Percentiles rank a stretch among this genome's conserved stretches.
phyloP scores from a whole-genome alignment of 139 green algal species.

The Eudorina sp. region DNA sequence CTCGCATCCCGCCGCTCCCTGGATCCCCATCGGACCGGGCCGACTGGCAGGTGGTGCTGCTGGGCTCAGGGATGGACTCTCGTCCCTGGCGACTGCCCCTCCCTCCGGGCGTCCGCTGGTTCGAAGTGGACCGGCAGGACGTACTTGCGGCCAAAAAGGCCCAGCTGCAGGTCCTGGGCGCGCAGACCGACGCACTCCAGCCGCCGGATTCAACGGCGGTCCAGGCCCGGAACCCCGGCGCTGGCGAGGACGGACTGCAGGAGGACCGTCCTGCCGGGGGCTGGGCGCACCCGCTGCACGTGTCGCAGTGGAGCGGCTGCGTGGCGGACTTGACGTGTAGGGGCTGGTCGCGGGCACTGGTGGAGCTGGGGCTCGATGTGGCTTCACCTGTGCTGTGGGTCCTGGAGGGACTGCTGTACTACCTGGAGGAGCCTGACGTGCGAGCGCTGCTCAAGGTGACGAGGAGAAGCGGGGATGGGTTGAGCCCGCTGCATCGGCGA shows the following conservation, averaged over 20 bases:
- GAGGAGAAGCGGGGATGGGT: too few relatives aligned
- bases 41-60: constrained; percentile 66
- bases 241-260: neutral
- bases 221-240: neutral
- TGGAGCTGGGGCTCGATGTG: constrained; percentile 43
- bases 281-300: neutral
- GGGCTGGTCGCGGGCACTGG: constrained; percentile 8
- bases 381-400: constrained; percentile 61
- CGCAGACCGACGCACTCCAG: neutral
- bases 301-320: neutral
- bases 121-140: constrained; percentile 75
- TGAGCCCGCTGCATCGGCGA: too few relatives aligned
- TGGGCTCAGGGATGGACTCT: constrained; percentile 79
- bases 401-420: constrained; percentile 73
- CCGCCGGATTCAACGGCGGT: too few relatives aligned
- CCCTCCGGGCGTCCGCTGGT: constrained; percentile 69
- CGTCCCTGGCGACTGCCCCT: constrained; percentile 79
- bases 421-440: constrained; percentile 64
- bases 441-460: constrained; percentile 45
- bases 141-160: constrained; percentile 72
- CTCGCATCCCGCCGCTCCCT: too few relatives aligned
- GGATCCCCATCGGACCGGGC: neutral
- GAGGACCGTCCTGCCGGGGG: neutral
- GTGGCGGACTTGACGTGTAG: neutral
- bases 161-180: constrained; percentile 35